phyloP scores from a whole-genome alignment of 768 basidiomycete species.

The Polyporus arcularius region DNA sequence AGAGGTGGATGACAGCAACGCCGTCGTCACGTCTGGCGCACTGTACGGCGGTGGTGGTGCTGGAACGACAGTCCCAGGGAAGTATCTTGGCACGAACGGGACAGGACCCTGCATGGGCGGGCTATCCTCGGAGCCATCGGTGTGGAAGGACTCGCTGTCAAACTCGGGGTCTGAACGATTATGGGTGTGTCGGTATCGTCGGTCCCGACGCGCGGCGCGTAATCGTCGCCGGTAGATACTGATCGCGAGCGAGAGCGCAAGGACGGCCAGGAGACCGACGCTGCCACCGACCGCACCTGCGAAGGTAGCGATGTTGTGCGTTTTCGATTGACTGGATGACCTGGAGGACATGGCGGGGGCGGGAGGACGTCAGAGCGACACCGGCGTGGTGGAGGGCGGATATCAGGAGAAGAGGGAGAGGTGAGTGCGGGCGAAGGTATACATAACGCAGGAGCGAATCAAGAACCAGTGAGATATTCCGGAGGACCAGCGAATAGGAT shows the following conservation, averaged over 20 bases:
- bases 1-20: constrained; percentile 20
- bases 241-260: constrained; percentile 49
- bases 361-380: constrained; percentile 12
- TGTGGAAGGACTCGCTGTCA: constrained; percentile 30
- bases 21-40: constrained; percentile 26
- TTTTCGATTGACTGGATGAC: constrained; percentile 17
- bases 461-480: constrained; percentile 23
- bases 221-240: constrained; percentile 52
- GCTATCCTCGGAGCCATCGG: constrained; percentile 30
- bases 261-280: constrained; percentile 49
- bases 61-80: constrained; percentile 50
- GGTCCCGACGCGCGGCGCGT: constrained; percentile 42
- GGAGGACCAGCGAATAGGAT: constrained; percentile 28
- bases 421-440: constrained; percentile 16
- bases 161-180: constrained; percentile 14
- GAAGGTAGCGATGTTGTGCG: constrained; percentile 45
- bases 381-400: constrained; percentile 1
- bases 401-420: constrained; percentile 12
- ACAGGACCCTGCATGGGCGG: constrained; percentile 45
- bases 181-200: constrained; percentile 33
- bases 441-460: constrained; percentile 27
- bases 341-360: constrained; percentile 19
- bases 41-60: constrained; percentile 42
- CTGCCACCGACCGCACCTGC: constrained; percentile 54
- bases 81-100: constrained; percentile 57